Evolutionary conservation across 192 early-diverging fungal species (phyloP).

Genomic region (Entomortierella lignicola): DNA sequence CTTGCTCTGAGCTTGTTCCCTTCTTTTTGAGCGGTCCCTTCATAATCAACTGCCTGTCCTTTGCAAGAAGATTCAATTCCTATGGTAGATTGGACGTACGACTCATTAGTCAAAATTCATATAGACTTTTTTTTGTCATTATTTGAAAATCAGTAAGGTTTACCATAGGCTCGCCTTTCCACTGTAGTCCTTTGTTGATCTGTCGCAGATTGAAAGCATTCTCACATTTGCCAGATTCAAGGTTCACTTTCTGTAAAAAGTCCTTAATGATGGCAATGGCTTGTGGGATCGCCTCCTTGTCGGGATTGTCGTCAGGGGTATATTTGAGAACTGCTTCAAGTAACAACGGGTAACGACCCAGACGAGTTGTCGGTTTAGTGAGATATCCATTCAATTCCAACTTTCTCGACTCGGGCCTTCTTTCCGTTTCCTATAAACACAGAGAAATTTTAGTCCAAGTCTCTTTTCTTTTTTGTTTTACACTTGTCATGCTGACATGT

Average conservation of each 20-base stretch:
- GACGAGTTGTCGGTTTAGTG: constrained; percentile 86
- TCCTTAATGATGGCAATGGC: constrained; percentile 78
- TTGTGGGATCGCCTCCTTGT: constrained; percentile 77
- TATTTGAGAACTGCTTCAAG: constrained; percentile 84
- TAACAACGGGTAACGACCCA: constrained; percentile 89
- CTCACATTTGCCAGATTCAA: constrained; percentile 89
- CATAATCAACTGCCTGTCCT: constrained; percentile 77
- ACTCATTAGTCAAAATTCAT: too few relatives aligned
- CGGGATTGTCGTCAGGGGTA: constrained; percentile 85
- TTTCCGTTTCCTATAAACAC: constrained; percentile 70
- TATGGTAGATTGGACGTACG: constrained; percentile 33
- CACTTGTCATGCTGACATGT: too few relatives aligned
- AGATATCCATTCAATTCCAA: constrained; percentile 89
- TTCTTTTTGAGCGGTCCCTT: constrained; percentile 85
- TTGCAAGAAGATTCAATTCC: constrained; percentile 79
- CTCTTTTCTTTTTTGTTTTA: too few relatives aligned
- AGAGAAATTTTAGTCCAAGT: background rate
- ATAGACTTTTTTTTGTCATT: background rate
- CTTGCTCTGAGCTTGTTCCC: constrained; percentile 64
- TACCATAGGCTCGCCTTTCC: constrained; percentile 60
- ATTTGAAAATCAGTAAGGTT: background rate
- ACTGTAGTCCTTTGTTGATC: constrained; percentile 75
- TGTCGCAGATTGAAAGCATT: constrained; percentile 85
- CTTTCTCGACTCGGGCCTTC: constrained; percentile 81
- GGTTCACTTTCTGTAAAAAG: constrained; percentile 83